Percentiles rank a stretch among this genome's conserved stretches.
Evolutionary conservation across 1,284 basidiomycete genomes (phyloP).

Genomic region (Tylopilus sp.): DNA sequence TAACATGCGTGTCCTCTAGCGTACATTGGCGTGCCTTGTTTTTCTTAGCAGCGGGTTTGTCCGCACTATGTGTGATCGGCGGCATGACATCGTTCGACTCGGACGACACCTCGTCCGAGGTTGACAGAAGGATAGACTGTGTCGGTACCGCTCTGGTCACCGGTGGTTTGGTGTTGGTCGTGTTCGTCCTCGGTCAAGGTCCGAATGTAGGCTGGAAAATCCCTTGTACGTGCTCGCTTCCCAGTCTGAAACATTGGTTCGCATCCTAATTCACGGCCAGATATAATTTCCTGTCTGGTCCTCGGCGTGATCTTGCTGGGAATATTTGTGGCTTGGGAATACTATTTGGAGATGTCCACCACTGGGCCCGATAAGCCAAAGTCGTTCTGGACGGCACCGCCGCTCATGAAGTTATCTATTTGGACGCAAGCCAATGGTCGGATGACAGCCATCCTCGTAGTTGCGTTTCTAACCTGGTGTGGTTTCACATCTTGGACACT

Average conservation of each 20-base stretch:
- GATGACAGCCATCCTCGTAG: slow-evolving; percentile 54
- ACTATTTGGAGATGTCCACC: slow-evolving; percentile 43
- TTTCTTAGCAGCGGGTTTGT: slow-evolving; percentile 52
- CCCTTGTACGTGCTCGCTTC: slow-evolving; percentile 48
- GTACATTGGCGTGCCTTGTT: slow-evolving; percentile 61
- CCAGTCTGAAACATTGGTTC: not conserved
- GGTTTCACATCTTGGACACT: slow-evolving; percentile 50
- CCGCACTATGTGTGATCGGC: slow-evolving; percentile 45
- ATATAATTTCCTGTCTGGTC: slow-evolving; percentile 53
- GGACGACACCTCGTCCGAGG: slow-evolving; percentile 44
- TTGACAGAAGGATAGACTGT: slow-evolving; percentile 75
- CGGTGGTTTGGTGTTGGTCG: slow-evolving; percentile 69
- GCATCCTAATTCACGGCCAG: slow-evolving; percentile 22
- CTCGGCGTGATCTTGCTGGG: slow-evolving; percentile 52
- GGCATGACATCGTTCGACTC: slow-evolving; percentile 56
- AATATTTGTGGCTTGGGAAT: slow-evolving; percentile 61
- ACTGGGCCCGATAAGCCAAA: slow-evolving; percentile 14
- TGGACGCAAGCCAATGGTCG: slow-evolving; percentile 58
- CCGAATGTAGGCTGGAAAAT: slow-evolving; percentile 72
- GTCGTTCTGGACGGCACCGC: slow-evolving; percentile 47
- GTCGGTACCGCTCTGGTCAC: slow-evolving; percentile 75
- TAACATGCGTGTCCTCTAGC: slow-evolving; percentile 25
- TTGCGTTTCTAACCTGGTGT: slow-evolving; percentile 64
- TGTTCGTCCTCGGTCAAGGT: slow-evolving; percentile 78
- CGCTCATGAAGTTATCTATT: slow-evolving; percentile 59